Evolutionary conservation across 805 yeast species (phyloP), one percentile per base, ranked within the genome.

Genomic region (Zygoascus biomembranicola): DNA sequence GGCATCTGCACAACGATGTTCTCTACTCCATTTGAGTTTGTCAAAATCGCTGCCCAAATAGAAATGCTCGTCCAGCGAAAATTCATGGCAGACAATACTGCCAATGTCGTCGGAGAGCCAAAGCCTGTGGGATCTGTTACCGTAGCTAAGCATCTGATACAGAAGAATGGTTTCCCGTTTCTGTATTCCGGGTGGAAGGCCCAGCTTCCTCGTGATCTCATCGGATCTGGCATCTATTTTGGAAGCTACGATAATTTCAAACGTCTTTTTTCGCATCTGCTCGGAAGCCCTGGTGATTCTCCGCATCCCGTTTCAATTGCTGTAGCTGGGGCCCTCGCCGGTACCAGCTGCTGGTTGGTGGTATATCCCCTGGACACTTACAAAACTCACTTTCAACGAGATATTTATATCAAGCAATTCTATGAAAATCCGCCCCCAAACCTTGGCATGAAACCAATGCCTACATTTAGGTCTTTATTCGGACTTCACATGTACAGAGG

Each of bases 341-440:
- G 96, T 2, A 77, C 84, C 16, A 68, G 84, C 16, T 77, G 89
- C 50, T 87, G 95, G 95, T 68, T 81, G 1, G 66, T 81, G 0
- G 82, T 87, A 2, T 89, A 85, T 69, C 95, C 96, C 2, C 65
- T 88, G 10, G 96, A 88, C 66, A 88, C 96, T 0, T 73, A 85
- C 55, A 88, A 89, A 64, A 80, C 90, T 1, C 75, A 84, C 54
- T 76, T 80, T 45, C 96, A 88, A 63, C 78, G 85, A 54, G 92
- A 87, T 61, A 73, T 85, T 4, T 85, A 87, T 26, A 73, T 84
- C 32, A 81, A 83, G 57, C 80, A 85, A n/a, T 70, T 85, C 61
- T 28, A 43, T 16, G 14, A 39, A 26, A 16, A 43, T 9, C 9
- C 14, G 14, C 43, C 37, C 8, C 13, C n/a, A 23, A 41, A 49